These are phyloP conservation scores for Didymella arachidicola DNA, from an alignment of 2,329 filamentous ascomycete genomes.

Conservation along the genomic window DNA sequence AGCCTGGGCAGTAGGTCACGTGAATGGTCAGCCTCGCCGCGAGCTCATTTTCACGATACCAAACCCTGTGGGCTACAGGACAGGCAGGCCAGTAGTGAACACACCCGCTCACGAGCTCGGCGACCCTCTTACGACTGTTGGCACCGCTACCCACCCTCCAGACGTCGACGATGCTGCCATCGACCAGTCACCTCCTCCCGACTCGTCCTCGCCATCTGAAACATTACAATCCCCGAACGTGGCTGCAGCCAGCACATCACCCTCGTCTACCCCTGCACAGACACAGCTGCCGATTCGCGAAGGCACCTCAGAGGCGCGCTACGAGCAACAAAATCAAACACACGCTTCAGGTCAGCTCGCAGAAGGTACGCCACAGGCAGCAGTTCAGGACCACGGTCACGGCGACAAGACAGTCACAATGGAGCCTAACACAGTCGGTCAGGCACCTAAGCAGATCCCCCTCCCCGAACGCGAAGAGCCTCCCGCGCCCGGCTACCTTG, in stretches of 20 bases:
- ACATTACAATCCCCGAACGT: conserved; percentile 19
- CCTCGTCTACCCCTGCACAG: conserved; percentile 22
- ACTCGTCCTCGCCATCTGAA: conserved; percentile 28
- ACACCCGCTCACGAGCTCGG: conserved; percentile 38
- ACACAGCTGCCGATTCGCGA: conserved; percentile 41
- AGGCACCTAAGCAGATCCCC: conserved; percentile 58
- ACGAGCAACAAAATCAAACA: conserved; percentile 53
- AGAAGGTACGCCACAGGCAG: conserved; percentile 53
- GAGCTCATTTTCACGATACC: conserved; percentile 52
- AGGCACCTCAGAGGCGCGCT: conserved; percentile 54
- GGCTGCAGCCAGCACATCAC: conserved; percentile 6
- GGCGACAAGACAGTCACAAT: conserved; percentile 57
- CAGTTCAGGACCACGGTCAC: conserved; percentile 52
- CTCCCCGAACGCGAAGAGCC: conserved; percentile 45
- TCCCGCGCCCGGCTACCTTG: conserved; percentile 49
- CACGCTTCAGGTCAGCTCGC: conserved; percentile 55
- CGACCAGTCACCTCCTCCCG: conserved; percentile 33
- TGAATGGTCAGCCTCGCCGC: conserved; percentile 52
- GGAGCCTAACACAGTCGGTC: conserved; percentile 58
- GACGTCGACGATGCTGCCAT: conserved; percentile 30
- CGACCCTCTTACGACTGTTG: conserved; percentile 42
- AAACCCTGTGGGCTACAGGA: conserved; percentile 39
- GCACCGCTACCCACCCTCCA: conserved; percentile 49
- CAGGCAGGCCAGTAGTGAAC: conserved; percentile 35
- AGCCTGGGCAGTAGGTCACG: conserved; percentile 55